Percentiles rank a stretch among this genome's conserved stretches.
Conservation (phyloP, 208 protist genomes). For the Leishmania lainsoni region DNA sequence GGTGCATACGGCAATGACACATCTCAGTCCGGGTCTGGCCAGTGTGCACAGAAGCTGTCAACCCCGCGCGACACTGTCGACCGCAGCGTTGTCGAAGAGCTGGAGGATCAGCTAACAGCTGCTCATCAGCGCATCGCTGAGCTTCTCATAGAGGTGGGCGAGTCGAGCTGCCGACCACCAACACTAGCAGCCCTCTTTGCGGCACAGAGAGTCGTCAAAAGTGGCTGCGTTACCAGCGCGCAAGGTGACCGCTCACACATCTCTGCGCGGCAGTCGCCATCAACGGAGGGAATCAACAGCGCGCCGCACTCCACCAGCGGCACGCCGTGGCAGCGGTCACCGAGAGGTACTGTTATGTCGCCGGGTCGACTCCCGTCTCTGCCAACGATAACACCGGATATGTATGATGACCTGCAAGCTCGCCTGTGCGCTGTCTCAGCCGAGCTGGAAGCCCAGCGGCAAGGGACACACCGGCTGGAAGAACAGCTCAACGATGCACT, state of each 20-base stretch:
- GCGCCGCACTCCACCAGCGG: background rate
- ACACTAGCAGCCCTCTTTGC: background rate
- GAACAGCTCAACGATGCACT: constrained; percentile 55
- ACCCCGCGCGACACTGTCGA: constrained; percentile 27
- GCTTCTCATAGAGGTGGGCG: constrained; percentile 25
- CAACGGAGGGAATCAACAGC: background rate
- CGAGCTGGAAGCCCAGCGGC: constrained; percentile 26
- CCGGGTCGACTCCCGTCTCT: background rate
- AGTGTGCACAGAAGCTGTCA: background rate
- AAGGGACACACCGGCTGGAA: constrained; percentile 15
- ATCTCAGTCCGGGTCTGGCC: background rate
- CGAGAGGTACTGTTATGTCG: background rate
- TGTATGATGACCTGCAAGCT: constrained; percentile 26
- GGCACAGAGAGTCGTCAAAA: background rate
- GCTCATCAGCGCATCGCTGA: constrained; percentile 44
- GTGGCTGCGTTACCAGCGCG: background rate
- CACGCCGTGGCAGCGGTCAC: background rate
- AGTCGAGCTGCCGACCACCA: background rate
- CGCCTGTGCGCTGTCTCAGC: constrained; percentile 13
- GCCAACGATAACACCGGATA: constrained; percentile 7
- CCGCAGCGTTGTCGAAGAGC: constrained; percentile 34
- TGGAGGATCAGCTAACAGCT: constrained; percentile 47
- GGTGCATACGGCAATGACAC: background rate
- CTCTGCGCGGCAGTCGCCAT: background rate
- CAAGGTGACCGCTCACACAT: background rate